Evolutionary conservation across 163 green algal genomes (phyloP).

Genomic region (Scenedesmus sp.): DNA sequence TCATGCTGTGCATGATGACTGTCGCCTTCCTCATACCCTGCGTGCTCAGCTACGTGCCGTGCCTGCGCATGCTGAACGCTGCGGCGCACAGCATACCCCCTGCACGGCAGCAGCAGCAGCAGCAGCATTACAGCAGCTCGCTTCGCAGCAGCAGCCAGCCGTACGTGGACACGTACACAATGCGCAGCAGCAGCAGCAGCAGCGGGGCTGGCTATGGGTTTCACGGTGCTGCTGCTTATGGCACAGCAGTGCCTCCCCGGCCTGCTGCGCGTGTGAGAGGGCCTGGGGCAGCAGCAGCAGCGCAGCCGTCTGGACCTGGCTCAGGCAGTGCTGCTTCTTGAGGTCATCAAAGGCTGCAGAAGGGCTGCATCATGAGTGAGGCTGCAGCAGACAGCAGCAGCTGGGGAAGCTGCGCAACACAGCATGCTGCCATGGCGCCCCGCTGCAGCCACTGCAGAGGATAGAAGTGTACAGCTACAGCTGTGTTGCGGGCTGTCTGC

Average conservation of each 20-base stretch:
- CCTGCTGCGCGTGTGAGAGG: slow-evolving; percentile 23
- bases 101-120: slow-evolving; percentile 12
- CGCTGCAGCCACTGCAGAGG: neutral
- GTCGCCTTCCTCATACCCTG: slow-evolving; percentile 69
- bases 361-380: neutral
- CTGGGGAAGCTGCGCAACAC: neutral
- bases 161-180: neutral
- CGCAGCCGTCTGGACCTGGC: neutral
- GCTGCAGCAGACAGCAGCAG: neutral
- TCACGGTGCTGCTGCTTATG: neutral
- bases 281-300: neutral
- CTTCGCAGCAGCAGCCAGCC: neutral
- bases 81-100: neutral
- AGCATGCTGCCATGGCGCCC: neutral
- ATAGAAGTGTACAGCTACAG: no score
- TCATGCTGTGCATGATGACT: slow-evolving; percentile 71
- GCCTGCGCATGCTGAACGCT: slow-evolving; percentile 43
- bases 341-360: neutral
- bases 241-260: neutral
- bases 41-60: slow-evolving; percentile 61
- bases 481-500: no score
- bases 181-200: neutral
- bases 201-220: neutral
- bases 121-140: neutral
- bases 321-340: neutral